Conservation (phyloP, 495 filamentous ascomycete species). For the Daldinia decipiens region DNA sequence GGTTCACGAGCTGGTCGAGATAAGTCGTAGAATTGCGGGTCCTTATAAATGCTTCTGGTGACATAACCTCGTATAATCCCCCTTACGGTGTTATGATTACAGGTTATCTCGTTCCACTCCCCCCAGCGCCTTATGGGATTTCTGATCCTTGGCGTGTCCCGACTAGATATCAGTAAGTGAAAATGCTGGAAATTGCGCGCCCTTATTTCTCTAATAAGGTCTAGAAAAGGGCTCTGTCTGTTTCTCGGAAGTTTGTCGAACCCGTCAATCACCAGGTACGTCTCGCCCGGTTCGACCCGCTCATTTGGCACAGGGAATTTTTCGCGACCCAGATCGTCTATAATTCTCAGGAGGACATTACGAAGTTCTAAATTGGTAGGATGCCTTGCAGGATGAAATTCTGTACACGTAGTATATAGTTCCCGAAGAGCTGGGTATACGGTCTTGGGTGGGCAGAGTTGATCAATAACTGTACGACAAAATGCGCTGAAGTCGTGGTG, state of each 20-base stretch:
- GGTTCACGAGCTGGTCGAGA: neutral
- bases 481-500: neutral
- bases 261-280: neutral
- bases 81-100: neutral
- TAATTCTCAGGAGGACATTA: neutral
- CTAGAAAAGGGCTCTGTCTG: neutral
- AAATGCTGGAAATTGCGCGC: neutral
- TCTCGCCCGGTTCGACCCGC: neutral
- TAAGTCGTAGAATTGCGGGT: neutral
- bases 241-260: neutral
- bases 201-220: neutral
- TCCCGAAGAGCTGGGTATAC: neutral
- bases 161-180: neutral
- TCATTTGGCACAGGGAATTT: neutral
- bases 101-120: neutral
- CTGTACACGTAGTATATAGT: neutral
- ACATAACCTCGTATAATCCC: neutral
- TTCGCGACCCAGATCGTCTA: neutral
- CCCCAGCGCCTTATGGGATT: neutral
- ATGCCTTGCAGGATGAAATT: neutral
- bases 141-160: neutral
- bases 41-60: neutral
- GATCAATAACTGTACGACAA: neutral
- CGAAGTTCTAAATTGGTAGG: neutral
- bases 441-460: neutral